These are phyloP conservation scores for Kickxella alabastrina DNA, from an alignment of 192 early-diverging fungal genomes.

Conservation along the genomic window DNA sequence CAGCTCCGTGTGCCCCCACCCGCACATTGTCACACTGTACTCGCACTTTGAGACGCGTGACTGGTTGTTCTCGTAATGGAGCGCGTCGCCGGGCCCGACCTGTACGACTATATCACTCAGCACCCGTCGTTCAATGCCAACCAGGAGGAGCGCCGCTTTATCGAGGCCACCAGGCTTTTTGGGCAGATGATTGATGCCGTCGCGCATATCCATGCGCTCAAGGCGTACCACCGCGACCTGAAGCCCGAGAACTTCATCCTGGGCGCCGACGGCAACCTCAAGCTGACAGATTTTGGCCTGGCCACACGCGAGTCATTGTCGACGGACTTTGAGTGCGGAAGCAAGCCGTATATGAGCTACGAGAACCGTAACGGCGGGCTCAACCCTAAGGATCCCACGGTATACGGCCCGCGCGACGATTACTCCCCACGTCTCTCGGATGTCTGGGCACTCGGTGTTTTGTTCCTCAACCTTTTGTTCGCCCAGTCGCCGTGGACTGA, in stretches of 20 bases:
- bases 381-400: conserved; percentile 43
- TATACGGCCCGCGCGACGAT: conserved; percentile 51
- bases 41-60: conserved; percentile 61
- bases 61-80: conserved; percentile 65
- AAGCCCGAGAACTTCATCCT: conserved; percentile 79
- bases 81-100: conserved; percentile 50
- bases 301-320: conserved; percentile 77
- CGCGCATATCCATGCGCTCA: conserved; percentile 66
- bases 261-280: conserved; percentile 62
- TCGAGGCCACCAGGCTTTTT: conserved; percentile 55
- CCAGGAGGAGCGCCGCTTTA: conserved; percentile 50
- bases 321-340: conserved; percentile 85
- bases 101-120: conserved; percentile 56
- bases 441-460: conserved; percentile 71
- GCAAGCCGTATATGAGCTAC: conserved; percentile 68
- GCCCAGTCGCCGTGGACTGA: conserved; percentile 72
- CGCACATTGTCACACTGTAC: conserved; percentile 64
- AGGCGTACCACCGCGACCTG: conserved; percentile 89
- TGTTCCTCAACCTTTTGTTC: conserved; percentile 67
- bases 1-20: conserved; percentile 58
- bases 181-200: conserved; percentile 73
- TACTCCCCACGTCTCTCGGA: conserved; percentile 64
- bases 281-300: conserved; percentile 91
- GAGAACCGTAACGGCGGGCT: conserved; percentile 57
- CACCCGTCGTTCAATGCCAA: conserved; percentile 48